phyloP scores from a whole-genome alignment of 805 yeast genomes.

The Starmerella roubikii region DNA sequence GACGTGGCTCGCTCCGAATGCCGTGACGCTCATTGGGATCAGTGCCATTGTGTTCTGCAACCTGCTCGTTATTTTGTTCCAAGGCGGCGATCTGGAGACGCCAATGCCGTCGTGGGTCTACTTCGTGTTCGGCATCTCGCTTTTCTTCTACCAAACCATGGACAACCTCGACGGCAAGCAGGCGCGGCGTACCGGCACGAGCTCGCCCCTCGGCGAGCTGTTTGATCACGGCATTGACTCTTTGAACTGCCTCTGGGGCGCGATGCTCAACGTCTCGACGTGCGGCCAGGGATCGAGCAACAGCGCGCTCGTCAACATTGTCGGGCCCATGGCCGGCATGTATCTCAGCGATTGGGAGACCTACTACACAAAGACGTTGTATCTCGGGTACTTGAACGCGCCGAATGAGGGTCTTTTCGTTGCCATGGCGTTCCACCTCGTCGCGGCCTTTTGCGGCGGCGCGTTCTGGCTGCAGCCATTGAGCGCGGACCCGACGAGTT shows the following conservation, averaged over 20 bases:
- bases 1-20: constrained; percentile 83
- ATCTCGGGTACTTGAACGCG: constrained; percentile 71
- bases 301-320: constrained; percentile 20
- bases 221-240: constrained; percentile 83
- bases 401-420: constrained; percentile 90
- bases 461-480: constrained; percentile 4
- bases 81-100: constrained; percentile 47
- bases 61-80: constrained; percentile 50
- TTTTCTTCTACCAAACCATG: constrained; percentile 87
- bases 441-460: constrained; percentile 57
- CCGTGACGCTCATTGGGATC: constrained; percentile 73
- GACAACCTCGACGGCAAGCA: constrained; percentile 97
- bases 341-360: constrained; percentile 86
- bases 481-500: constrained; percentile 6
- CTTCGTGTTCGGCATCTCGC: constrained; percentile 61
- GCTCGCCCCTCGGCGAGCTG: constrained; percentile 89
- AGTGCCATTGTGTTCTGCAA: constrained; percentile 50
- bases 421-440: constrained; percentile 41
- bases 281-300: constrained; percentile 67
- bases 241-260: constrained; percentile 65
- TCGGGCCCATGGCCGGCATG: constrained; percentile 38
- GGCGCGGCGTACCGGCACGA: constrained; percentile 85
- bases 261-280: constrained; percentile 60
- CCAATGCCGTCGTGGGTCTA: constrained; percentile 65
- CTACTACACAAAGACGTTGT: constrained; percentile 75